Percentiles rank a stretch among this genome's conserved stretches.
phyloP scores from a whole-genome alignment of 1,284 basidiomycete species.

The Crepidotus sp. region DNA sequence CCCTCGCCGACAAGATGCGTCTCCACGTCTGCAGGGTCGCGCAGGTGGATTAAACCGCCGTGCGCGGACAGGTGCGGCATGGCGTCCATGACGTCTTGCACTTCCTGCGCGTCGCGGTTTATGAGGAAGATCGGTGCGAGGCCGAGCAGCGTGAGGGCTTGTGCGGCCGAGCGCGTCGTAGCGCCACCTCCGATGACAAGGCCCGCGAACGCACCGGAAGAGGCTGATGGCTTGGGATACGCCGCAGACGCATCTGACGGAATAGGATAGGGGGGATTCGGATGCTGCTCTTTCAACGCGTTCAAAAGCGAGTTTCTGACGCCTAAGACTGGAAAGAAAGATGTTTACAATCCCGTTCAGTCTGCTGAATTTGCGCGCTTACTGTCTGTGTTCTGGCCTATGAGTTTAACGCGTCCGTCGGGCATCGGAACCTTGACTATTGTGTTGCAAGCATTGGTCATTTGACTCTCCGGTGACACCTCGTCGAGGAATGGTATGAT shows the following conservation, averaged over 20 bases:
- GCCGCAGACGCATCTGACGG: constrained; percentile 18
- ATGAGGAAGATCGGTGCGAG: constrained; percentile 27
- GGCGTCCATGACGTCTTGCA: constrained; percentile 19
- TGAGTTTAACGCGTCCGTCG: constrained; percentile 21
- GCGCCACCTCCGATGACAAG: constrained; percentile 30
- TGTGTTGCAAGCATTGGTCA: constrained; percentile 28
- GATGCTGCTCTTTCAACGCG: constrained; percentile 21
- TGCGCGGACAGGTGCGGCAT: constrained; percentile 19
- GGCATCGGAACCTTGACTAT: constrained; percentile 24
- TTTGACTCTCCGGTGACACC: constrained; percentile 23
- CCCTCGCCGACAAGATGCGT: constrained; percentile 19
- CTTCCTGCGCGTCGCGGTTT: constrained; percentile 39
- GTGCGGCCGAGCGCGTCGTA: constrained; percentile 28
- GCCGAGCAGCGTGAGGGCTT: constrained; percentile 27
- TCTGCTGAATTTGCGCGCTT: constrained; percentile 1
- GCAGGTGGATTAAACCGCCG: constrained; percentile 22
- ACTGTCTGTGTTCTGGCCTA: constrained; percentile 30
- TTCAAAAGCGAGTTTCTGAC: constrained; percentile 26
- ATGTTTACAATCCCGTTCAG: background rate
- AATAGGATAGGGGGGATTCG: constrained; percentile 9
- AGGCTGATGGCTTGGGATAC: constrained; percentile 7
- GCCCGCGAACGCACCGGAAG: constrained; percentile 18
- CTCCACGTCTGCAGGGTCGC: constrained; percentile 23
- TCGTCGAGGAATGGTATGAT: constrained; percentile 26
- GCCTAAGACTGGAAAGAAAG: constrained; percentile 24